Evolutionary conservation across 257 asterid genomes (phyloP).

Genomic region (Solanum rostratum): DNA sequence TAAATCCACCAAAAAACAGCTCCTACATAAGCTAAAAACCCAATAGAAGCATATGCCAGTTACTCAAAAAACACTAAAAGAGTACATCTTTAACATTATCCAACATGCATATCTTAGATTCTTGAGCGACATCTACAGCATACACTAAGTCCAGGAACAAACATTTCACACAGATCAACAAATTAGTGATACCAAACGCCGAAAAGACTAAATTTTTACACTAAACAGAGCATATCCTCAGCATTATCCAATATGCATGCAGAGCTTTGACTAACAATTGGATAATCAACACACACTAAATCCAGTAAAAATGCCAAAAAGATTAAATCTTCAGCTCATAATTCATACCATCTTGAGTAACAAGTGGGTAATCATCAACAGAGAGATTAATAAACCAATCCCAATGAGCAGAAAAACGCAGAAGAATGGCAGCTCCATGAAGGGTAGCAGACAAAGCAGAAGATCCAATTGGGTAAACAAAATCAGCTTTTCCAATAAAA

Average conservation of each 20-base stretch:
- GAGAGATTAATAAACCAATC: conserved; percentile 85
- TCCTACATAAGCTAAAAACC: background rate
- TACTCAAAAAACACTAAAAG: background rate
- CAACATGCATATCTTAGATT: background rate
- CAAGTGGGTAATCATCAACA: conserved; percentile 72
- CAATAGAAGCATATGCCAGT: background rate
- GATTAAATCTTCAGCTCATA: background rate
- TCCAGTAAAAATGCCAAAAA: background rate
- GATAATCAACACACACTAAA: background rate
- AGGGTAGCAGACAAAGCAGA: conserved; percentile 59
- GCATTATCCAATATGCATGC: background rate
- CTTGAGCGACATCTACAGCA: background rate
- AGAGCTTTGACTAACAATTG: background rate
- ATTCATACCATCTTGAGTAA: conserved; percentile 76
- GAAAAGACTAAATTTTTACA: background rate
- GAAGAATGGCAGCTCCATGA: conserved; percentile 72
- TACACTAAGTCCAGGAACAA: background rate
- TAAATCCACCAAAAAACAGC: background rate
- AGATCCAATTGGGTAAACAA: conserved; percentile 51
- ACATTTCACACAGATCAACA: background rate
- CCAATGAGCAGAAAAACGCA: conserved; percentile 50
- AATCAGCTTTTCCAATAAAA: conserved; percentile 64
- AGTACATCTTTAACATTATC: background rate
- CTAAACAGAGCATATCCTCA: background rate
- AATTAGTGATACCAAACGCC: background rate